Base-by-base conservation (phyloP, 179 eudicot genomes). In the Drosera spatulata region DNA sequence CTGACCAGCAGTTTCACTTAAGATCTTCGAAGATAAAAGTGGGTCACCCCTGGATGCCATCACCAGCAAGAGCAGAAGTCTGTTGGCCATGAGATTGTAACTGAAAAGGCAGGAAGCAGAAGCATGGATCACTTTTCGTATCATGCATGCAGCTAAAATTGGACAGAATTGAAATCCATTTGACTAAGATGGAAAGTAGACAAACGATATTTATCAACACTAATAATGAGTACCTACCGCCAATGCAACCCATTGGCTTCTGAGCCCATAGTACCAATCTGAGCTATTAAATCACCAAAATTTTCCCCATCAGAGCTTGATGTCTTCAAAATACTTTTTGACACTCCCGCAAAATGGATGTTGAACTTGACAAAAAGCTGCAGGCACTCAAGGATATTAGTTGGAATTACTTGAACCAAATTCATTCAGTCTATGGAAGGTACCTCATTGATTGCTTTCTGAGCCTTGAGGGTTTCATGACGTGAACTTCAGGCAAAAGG, bases 301-400 rank as follows among this genome's bases (percentile, higher is more conserved):
- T 71, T 75, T 68, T 84, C 71, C 59, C 78, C 86, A 70, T 79
- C 86, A 61, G 82, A 71, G 65, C 56, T 75, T 48, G 88, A 72
- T 62, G 79, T 53, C 69, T 76, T 72, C 63, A 85, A 82, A 66
- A 94, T 80, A 80, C 73, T 77, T 71, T 75, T 77, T 63, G 99
- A 84, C 56, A 90, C 72, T 65, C 99, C 99, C 60, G 80, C 71
- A 71, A 90, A 94, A 71, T 76, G 74, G 62, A 87, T 90, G 71
- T 94, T 94, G 88, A 81, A 94, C 75, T 94, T 94, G 70, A 94
- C 87, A 71, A 94, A 94, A 61, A 94, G 88, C 99, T 94, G 91
- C 59, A 39, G 61, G 58, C 65, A 65, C 56, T 64, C 39, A 61
- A 55, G 77, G 9, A 39, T 48, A 69, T 63, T 61, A 67, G 5